Percentiles rank a stretch among this genome's conserved stretches.
Conservation (phyloP, 2,329 filamentous ascomycete species). For the Hypoxylon sp. region DNA sequence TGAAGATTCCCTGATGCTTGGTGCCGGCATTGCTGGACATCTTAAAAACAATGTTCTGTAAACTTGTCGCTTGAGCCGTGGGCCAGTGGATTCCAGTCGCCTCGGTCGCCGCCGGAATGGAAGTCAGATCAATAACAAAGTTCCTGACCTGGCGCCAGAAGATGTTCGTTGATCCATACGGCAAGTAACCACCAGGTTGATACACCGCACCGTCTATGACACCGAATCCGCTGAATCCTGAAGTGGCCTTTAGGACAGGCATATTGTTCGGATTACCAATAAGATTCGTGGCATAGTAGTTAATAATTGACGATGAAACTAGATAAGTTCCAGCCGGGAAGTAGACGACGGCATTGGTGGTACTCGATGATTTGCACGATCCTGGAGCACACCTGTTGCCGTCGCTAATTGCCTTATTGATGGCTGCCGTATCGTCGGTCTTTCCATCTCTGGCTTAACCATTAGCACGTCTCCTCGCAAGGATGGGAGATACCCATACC, state of each 20-base stretch:
- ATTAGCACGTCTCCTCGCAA: constrained; percentile 12
- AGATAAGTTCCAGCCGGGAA: constrained; percentile 73
- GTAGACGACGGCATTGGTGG: constrained; percentile 54
- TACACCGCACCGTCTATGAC: constrained; percentile 66
- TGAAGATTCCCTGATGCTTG: constrained; percentile 71
- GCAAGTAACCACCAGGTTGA: constrained; percentile 57
- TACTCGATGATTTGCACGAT: constrained; percentile 49
- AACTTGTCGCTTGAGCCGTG: constrained; percentile 73
- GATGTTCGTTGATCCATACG: constrained; percentile 70
- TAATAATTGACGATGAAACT: constrained; percentile 77
- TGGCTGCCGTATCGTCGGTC: constrained; percentile 57
- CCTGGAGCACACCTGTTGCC: constrained; percentile 51
- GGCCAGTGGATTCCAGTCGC: constrained; percentile 76
- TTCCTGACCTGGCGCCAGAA: constrained; percentile 73
- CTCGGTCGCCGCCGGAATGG: constrained; percentile 61
- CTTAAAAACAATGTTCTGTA: constrained; percentile 71
- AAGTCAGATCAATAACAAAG: constrained; percentile 69
- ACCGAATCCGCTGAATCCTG: constrained; percentile 63
- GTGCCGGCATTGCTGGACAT: constrained; percentile 64
- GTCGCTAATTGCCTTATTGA: constrained; percentile 55
- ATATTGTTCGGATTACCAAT: constrained; percentile 59
- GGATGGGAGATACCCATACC: constrained; percentile 34
- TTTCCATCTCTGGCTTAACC: constrained; percentile 45
- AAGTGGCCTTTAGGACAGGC: constrained; percentile 68
- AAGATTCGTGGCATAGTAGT: constrained; percentile 85